Evolutionary conservation across 352 stramenopile species (phyloP).

Genomic region (Pythium scleroteichum): DNA sequence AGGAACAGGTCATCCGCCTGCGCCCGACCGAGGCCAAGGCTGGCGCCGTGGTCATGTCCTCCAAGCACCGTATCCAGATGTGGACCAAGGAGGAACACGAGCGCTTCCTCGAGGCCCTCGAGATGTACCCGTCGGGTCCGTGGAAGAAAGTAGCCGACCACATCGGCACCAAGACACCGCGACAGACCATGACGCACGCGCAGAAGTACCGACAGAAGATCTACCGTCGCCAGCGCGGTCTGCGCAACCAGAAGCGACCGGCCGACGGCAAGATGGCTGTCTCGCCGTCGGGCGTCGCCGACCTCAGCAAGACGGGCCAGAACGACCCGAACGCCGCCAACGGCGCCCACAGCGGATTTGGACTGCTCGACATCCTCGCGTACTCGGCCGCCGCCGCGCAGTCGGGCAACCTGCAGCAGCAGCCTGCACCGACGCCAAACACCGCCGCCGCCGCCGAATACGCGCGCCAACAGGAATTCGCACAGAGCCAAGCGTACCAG

Average conservation of each 20-base stretch:
- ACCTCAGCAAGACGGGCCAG: constrained; percentile 51
- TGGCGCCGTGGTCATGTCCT: constrained; percentile 72
- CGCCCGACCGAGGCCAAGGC: constrained; percentile 79
- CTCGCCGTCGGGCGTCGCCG: constrained; percentile 61
- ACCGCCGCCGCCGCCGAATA: constrained; percentile 29
- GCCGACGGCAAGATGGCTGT: constrained; percentile 41
- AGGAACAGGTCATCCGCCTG: constrained; percentile 76
- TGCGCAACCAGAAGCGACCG: constrained; percentile 72
- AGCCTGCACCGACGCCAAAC: constrained; percentile 11
- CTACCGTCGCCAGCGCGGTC: constrained; percentile 60
- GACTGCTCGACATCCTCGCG: constrained; percentile 71
- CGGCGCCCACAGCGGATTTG: constrained; percentile 36
- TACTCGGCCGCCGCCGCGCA: constrained; percentile 53
- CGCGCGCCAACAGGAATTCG: constrained; percentile 17
- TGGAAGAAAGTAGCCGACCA: constrained; percentile 88
- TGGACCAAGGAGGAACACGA: constrained; percentile 88
- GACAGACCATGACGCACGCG: constrained; percentile 93
- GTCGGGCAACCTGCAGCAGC: constrained; percentile 35
- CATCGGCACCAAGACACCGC: constrained; percentile 85
- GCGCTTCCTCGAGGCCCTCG: constrained; percentile 77
- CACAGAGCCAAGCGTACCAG: constrained; percentile 21
- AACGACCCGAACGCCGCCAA: constrained; percentile 24
- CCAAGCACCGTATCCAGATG: constrained; percentile 86
- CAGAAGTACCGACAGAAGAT: constrained; percentile 88
- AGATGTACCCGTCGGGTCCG: constrained; percentile 81